Evolutionary conservation across 495 filamentous ascomycete genomes (phyloP).

Genomic region (Podospora conica): DNA sequence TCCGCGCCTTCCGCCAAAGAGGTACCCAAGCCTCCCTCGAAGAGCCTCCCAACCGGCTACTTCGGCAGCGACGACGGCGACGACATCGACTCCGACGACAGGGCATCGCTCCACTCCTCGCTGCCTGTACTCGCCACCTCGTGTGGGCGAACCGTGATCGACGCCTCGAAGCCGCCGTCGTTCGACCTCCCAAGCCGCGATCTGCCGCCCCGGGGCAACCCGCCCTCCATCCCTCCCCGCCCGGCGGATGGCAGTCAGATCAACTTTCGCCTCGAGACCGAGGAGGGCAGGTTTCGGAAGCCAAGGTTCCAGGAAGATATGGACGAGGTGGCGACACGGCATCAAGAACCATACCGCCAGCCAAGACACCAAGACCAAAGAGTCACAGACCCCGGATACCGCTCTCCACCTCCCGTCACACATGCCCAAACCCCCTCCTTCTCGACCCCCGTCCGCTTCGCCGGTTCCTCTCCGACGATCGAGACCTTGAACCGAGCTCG

Average conservation of each 20-base stretch:
- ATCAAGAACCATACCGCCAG: not conserved
- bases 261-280: not conserved
- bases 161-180: conserved; percentile 19
- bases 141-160: conserved; percentile 19
- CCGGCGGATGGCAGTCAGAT: not conserved
- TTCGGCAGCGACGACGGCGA: not conserved
- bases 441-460: not conserved
- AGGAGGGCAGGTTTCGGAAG: not conserved
- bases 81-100: not conserved
- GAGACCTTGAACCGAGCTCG: not conserved
- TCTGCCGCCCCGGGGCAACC: not conserved
- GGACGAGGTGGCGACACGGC: not conserved
- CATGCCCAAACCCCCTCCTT: not conserved
- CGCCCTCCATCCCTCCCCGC: not conserved
- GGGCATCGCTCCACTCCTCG: not conserved
- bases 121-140: conserved; percentile 11
- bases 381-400: not conserved
- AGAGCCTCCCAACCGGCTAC: not conserved
- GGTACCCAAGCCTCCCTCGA: not conserved
- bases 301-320: not conserved
- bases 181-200: conserved; percentile 1
- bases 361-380: not conserved
- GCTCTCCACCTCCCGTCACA: not conserved
- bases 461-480: not conserved
- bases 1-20: not conserved